Evolutionary conservation across 106 monocot genomes (phyloP).

Genomic region (Dioscorea zingiberensis): DNA sequence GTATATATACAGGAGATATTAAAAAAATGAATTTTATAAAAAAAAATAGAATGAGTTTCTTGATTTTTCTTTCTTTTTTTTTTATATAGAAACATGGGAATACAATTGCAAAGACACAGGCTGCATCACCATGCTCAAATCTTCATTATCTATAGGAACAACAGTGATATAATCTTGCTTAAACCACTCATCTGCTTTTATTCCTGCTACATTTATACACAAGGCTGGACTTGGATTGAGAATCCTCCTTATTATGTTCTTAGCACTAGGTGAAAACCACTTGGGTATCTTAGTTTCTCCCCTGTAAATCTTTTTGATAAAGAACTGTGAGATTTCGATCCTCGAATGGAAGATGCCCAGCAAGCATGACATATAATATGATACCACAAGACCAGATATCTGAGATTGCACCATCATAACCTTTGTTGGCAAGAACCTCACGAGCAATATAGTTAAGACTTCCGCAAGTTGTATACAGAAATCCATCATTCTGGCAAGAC

Average conservation of each 20-base stretch:
- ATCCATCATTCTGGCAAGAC: conserved; percentile 61
- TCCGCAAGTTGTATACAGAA: conserved; percentile 84
- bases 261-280: conserved; percentile 62
- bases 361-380: conserved; percentile 58
- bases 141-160: conserved; percentile 36
- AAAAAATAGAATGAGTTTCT: too few relatives aligned
- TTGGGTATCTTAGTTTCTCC: conserved; percentile 46
- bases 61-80: too few relatives aligned
- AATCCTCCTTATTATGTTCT: conserved; percentile 48
- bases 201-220: conserved; percentile 55
- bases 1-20: too few relatives aligned
- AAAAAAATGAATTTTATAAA: too few relatives aligned
- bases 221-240: conserved; percentile 85
- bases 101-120: too few relatives aligned
- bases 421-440: conserved; percentile 76
- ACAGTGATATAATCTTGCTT: conserved; percentile 62
- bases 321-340: conserved; percentile 56
- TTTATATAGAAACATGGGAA: too few relatives aligned
- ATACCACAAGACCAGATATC: conserved; percentile 88
- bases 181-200: conserved; percentile 84
- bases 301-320: conserved; percentile 52
- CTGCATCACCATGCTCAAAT: conserved; percentile 10
- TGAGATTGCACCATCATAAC: conserved; percentile 69
- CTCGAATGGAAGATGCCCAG: conserved; percentile 55
- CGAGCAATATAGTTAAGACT: conserved; percentile 91